Evolutionary conservation across 495 filamentous ascomycete species (phyloP), one percentile per base, ranked within the genome.

Genomic region (Podospora conica): DNA sequence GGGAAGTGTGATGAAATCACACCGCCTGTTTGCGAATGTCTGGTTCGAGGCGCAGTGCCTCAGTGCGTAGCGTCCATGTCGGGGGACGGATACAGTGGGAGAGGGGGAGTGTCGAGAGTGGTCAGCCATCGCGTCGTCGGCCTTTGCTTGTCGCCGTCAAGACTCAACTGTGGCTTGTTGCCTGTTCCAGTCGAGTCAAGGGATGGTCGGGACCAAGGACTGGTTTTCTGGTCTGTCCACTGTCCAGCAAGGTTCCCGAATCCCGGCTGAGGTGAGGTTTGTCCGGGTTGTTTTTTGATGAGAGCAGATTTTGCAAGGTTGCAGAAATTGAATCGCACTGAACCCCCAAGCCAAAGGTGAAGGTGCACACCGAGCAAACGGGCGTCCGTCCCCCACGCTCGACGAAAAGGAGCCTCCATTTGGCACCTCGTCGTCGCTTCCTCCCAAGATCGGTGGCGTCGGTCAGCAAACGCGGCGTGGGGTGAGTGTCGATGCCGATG

Each of bases 21-120:
- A 63, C 61, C 61, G 61, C 61, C 61, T 48, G 25, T 63, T 63
- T 63, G 61, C 24, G 53, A 54, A 55, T 48, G 29, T 63, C 53
- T 25, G 61, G 61, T 28, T 63, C 40, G 61, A 40, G 24, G 61
- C 59, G 59, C 59, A 61, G 57, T 25, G 24, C 23, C 57, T n/a
- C 22, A 27, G 8, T 29, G 24, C 61, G 40, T n/a, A 48, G 40
- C 40, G 40, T 48, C 40, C 18, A 48, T 48, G 40, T 48, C 40
- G 40, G 29, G 29, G 29, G 29, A 31, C 29, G 29, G 29, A 31
- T n/a, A n/a, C 9, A 31, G 28, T 29, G 28, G 28, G 28, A 31
- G 29, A 31, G 9, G 2, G 25, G 25, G 25, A 27, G n/a, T n/a
- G n/a, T n/a, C n/a, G n/a, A n/a, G 25, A 27, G 25, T 27, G 25